These are phyloP conservation scores for Chlorophyllum brunneum DNA, from an alignment of 768 basidiomycete species.

Conservation along the genomic window DNA sequence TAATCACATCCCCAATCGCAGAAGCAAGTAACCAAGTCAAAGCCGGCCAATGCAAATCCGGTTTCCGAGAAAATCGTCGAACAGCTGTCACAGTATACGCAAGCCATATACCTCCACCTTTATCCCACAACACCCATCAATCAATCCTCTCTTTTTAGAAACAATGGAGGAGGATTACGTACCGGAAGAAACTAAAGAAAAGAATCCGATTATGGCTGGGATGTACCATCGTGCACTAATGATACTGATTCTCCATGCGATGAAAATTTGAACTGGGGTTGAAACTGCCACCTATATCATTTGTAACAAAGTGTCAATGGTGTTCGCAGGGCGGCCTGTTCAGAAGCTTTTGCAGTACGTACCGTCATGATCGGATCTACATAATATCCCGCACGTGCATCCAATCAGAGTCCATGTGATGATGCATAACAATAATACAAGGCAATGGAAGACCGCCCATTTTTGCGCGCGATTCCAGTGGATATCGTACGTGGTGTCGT, in stretches of 20 bases:
- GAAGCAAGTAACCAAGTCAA: conserved; percentile 43
- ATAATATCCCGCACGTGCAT: neutral
- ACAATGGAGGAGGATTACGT: conserved; percentile 4
- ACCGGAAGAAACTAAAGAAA: conserved; percentile 30
- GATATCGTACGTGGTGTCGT: too few species aligned
- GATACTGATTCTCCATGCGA: conserved; percentile 35
- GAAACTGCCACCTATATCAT: conserved; percentile 36
- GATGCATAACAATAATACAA: too few species aligned
- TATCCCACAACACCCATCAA: neutral
- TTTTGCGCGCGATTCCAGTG: too few species aligned
- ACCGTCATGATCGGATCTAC: conserved; percentile 33
- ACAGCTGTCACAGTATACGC: conserved; percentile 22
- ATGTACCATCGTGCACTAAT: conserved; percentile 27
- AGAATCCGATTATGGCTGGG: conserved; percentile 22
- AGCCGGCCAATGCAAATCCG: conserved; percentile 27
- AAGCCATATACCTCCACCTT: conserved; percentile 32
- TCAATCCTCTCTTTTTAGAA: neutral
- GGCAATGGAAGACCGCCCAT: too few species aligned
- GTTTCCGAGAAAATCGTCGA: conserved; percentile 25
- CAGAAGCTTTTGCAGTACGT: conserved; percentile 8
- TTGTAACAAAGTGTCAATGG: too few species aligned
- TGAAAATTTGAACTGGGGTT: conserved; percentile 37
- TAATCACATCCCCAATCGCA: conserved; percentile 42
- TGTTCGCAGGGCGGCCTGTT: too few species aligned
- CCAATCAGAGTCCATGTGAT: too few species aligned